Evolutionary conservation across 2,329 filamentous ascomycete genomes (phyloP), one percentile per base, ranked within the genome.

Genomic region (Acrodontium crateriforme): DNA sequence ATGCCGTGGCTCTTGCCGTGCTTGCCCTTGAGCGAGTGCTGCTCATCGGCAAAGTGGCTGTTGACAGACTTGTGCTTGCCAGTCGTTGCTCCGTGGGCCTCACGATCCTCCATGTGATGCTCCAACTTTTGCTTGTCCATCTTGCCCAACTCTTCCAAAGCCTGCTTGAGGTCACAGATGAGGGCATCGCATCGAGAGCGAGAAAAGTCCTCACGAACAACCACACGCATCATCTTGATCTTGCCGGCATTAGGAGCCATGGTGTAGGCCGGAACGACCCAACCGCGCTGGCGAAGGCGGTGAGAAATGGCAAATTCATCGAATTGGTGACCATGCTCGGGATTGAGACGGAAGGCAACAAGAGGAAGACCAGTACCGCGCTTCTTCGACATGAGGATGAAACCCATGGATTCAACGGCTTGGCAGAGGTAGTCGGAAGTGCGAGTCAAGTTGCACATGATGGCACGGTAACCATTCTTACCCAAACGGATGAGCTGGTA

Each of bases 401-500:
- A 93, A 20, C 80, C 83, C 25, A 89, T 62, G 6, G 70, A 62
- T 50, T 79, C 63, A 9, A 95, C 71, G 16, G 74, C 69, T 2
- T 70, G 66, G 25, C 79, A 69, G 9, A 95, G 72, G 55, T 93
- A 92, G 58, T 95, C 83, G 14, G 87, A 76, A 1, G 79, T 92
- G 29, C 79, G 73, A 14, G 83, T 94, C 36, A 95, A 65, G 61
- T 95, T 95, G 47, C 74, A 68, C 87, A 94, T 94, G 63, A 95
- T 93, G 46, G 77, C 68, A 31, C 78, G 74, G 66, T 93, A 95
- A 27, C 87, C 87, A 38, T 77, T 75, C 68, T 91, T 92, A 36
- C 87, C 87, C 3, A 95, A 74, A 16, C 87, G 81, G 53, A 94
- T 93, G 50, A 95, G 69, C 60, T 94, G 85, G 63, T 95, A 94